phyloP scores from a whole-genome alignment of 1,139 yeast species.

The Taphrina wiesneri region DNA sequence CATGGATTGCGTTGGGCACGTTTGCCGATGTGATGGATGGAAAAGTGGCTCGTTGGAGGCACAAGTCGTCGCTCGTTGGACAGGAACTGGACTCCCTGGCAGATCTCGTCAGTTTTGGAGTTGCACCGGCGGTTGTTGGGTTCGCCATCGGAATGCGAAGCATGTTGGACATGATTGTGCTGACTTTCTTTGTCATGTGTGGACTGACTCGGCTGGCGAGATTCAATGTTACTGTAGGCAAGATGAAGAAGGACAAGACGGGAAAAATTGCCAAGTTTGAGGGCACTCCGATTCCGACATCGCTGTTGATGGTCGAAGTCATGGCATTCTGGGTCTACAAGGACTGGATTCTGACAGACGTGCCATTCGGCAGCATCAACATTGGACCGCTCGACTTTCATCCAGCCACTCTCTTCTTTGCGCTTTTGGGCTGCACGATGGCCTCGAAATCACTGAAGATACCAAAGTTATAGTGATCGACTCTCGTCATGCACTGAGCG shows the following conservation, averaged over 20 bases:
- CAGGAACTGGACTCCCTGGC: conserved; percentile 96
- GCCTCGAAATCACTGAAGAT: conserved; percentile 86
- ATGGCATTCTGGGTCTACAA: conserved; percentile 65
- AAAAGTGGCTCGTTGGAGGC: conserved; percentile 90
- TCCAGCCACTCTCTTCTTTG: conserved; percentile 63
- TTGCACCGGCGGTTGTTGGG: conserved; percentile 69
- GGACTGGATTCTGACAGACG: conserved; percentile 47
- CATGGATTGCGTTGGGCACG: conserved; percentile 61
- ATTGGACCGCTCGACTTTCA: conserved; percentile 70
- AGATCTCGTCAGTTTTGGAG: conserved; percentile 60
- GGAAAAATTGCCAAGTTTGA: conserved; percentile 87
- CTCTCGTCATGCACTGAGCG: background rate
- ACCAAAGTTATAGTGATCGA: conserved; percentile 56
- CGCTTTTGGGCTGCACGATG: conserved; percentile 84
- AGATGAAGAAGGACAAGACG: conserved; percentile 79
- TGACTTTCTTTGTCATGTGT: conserved; percentile 85
- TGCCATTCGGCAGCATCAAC: conserved; percentile 68
- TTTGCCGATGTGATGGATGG: conserved; percentile 97
- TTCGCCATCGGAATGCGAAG: conserved; percentile 87
- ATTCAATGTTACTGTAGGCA: conserved; percentile 89
- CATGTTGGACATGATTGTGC: conserved; percentile 71
- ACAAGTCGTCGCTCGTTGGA: conserved; percentile 90
- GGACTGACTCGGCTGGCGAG: conserved; percentile 93
- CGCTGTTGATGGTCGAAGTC: conserved; percentile 67
- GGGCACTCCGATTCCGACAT: conserved; percentile 93